phyloP scores from a whole-genome alignment of 257 asterid species.

The Plantago ovata region DNA sequence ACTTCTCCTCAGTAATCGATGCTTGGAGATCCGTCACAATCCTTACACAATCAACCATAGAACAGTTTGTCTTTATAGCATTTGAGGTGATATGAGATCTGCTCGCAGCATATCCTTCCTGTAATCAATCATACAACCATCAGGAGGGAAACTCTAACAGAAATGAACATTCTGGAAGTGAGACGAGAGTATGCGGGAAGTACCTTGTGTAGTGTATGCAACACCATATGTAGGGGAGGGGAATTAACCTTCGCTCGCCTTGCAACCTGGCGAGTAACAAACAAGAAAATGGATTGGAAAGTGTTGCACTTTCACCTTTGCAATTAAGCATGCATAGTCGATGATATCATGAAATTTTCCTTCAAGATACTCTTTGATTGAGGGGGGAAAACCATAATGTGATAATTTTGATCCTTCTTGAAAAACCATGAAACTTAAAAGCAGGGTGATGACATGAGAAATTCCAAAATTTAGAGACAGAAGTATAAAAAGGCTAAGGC shows the following conservation, averaged over 20 bases:
- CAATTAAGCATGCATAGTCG: too few relatives aligned
- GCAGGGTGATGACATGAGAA: too few relatives aligned
- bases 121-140: constrained; percentile 11
- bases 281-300: constrained; percentile 6
- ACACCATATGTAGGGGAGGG: constrained; percentile 43
- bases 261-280: constrained; percentile 49
- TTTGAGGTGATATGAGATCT: constrained; percentile 72
- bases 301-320: neutral
- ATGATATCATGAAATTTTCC: too few relatives aligned
- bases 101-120: constrained; percentile 70
- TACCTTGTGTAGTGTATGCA: constrained; percentile 62
- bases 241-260: constrained; percentile 78
- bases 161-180: neutral
- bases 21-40: constrained; percentile 54
- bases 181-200: neutral
- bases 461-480: too few relatives aligned
- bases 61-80: constrained; percentile 85
- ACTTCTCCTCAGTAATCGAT: constrained; percentile 16
- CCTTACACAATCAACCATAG: constrained; percentile 67
- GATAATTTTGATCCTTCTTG: too few relatives aligned
- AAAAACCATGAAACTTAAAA: too few relatives aligned
- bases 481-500: too few relatives aligned
- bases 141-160: neutral
- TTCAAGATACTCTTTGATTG: too few relatives aligned
- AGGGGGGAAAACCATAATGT: too few relatives aligned